Base-by-base conservation (phyloP, 225 moss, liverwort and hornwort genomes). In the Marchantia polymorpha region DNA sequence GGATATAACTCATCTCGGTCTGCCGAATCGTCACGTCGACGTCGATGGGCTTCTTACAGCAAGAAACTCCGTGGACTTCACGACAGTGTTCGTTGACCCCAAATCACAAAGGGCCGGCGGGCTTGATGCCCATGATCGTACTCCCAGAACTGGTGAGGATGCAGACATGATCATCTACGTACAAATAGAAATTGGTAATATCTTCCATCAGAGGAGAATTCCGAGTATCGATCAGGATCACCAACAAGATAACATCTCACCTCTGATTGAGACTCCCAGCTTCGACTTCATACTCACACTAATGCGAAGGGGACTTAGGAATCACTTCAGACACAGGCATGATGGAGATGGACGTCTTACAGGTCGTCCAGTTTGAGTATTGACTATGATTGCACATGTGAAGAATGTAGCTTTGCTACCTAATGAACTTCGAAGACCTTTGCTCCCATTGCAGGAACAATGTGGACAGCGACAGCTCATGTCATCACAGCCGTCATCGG, bases 401-500 rank as follows among this genome's bases (percentile, higher is more conserved):
- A 5, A 58, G 0, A 15, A 15, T 16, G 15, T 58, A 15, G 58
- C 17, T 61, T 61, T 61, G 10, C 7, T 22, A 61, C 22, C 17
- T 61, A 6, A 20, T 0, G 19, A 16, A 15, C 7, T 17, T 16
- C 3, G 17, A 7, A 4, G 19, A 7, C 22, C 7, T 59, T 0
- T 20, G 1, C 17, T 7, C n/a, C 61, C 22, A 9, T 51, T 58
- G 50, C 84, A 91, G 91, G 91, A 69, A 89, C 86, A 12, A 76
- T 86, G 16, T 89, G 86, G 89, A 90, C 92, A 51, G 90, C 92
- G 22, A 89, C 87, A 30, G 89, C 90, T 50, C 92, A 92, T 73
- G 87, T 92, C 13, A 87, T 92, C 13, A 92, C 92, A 59, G 91
- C 91, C 39, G 91, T 91, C 55, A 91, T 91, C 27, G 91, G 91